Base-by-base conservation (phyloP, 768 basidiomycete genomes). In the Rhodotorula graminis region DNA sequence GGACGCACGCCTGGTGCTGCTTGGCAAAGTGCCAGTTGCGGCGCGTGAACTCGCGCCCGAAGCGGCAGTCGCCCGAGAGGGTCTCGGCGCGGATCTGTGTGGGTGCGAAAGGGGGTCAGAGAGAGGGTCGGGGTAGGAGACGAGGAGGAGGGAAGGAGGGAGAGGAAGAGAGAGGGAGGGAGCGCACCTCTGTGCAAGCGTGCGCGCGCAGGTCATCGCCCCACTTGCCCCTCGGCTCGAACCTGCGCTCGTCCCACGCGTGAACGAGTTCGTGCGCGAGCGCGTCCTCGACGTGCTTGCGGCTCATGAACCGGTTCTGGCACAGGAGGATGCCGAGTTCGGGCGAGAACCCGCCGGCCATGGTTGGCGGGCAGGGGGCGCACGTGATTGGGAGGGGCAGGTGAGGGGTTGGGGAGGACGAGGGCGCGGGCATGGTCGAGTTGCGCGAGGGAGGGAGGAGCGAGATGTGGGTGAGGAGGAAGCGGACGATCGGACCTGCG, bases 1-100 rank as follows among this genome's bases (percentile, higher is more conserved):
- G 89, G 31, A 96, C 92, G 78, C 95, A 98, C 21, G 92, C 94
- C 86, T 95, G 92, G 81, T 97, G 94, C 78, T 96, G 93, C 82
- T 94, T 95, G 67, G 91, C 88, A 81, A 96, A 92, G 9, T 86
- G 82, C 71, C 88, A 84, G 79, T 89, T 86, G 10, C 91, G 90
- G 44, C 93, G 84, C 53, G 86, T 83, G 33, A 95, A 80, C 81
- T 98, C 94, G 71, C 93, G 86, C 47, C 86, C 85, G 83, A 87
- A 95, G 64, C 87, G 85, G 81, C 96, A 99, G 81, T 98, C 95
- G 15, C 95, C 94, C 74, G 91, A 91, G 62, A 98, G 81, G 80
- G 88, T 95, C 73, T 93, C 95, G 0, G 96, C 94, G 57, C 96
- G 88, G 80, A 99, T 96, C 95, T 98, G 79, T 37, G 57, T 8